Base-by-base conservation (phyloP, 176 grass and related monocot genomes). In the Coix lacrymajobi region DNA sequence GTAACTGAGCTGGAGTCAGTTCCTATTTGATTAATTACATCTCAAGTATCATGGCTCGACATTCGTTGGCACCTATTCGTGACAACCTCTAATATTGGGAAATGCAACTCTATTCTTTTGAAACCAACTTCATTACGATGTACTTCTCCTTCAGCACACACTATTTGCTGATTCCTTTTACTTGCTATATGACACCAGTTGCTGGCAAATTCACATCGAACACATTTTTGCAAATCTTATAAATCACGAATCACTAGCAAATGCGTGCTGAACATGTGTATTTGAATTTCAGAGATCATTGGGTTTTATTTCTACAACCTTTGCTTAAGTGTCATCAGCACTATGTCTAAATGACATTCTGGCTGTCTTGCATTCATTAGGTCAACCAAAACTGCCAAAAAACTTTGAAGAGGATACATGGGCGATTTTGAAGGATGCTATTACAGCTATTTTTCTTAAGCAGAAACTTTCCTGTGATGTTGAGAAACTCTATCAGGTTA, bases 401-500 rank as follows among this genome's bases (percentile, higher is more conserved):
- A 91, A 99, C 52, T 99, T 99, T 48, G 96, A 99, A 82, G 96
- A 94, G 73, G 88, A 90, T 81, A 99, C 93, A 76, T 99, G 96
- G 96, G 91, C 89, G 32, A 90, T 86, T 78, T 86, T 99, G 77
- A 96, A 94, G 68, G 89, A 94, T 78, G 96, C 96, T 61, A 99
- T 99, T 73, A 91, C 75, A 81, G 93, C 96, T 86, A 96, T 99
- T 83, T 99, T 96, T 92, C 89, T 99, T 77, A 99, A 96, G 89
- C 70, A 89, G 70, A 90, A 92, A 70, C 89, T 93, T 69, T 88
- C 93, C 7, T 99, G 93, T 39, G 91, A 96, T 57, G 90, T 88
- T 67, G 97, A 99, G 84, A 95, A 96, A 65, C 93, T 99, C 84
- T 99, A 99, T 77, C 97, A 99, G 89, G 97, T 99, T 80, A 77